Evolutionary conservation across 805 yeast genomes (phyloP).

Genomic region (Teunomyces stri): DNA sequence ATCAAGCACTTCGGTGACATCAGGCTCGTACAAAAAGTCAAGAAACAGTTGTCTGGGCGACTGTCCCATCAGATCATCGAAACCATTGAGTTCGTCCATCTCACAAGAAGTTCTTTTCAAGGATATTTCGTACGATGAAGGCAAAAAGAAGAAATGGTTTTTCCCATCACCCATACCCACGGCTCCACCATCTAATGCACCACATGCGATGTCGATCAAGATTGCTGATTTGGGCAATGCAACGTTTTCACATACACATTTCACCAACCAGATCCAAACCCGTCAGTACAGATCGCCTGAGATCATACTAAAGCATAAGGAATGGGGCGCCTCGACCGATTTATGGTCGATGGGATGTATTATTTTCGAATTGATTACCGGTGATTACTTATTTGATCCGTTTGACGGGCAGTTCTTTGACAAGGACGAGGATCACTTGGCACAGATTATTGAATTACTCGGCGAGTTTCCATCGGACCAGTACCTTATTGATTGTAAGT

Average conservation of each 20-base stretch:
- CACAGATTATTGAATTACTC: constrained; percentile 57
- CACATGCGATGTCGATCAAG: constrained; percentile 43
- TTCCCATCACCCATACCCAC: not conserved
- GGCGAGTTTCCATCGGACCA: constrained; percentile 41
- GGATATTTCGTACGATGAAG: constrained; percentile 5
- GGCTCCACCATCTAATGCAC: not conserved
- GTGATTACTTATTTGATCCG: constrained; percentile 65
- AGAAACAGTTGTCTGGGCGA: constrained; percentile 10
- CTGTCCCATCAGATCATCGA: constrained; percentile 42
- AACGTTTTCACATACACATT: constrained; percentile 76
- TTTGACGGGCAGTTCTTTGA: constrained; percentile 44
- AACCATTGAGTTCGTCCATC: constrained; percentile 36
- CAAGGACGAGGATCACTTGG: constrained; percentile 62
- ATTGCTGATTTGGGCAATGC: constrained; percentile 95
- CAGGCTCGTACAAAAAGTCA: constrained; percentile 11
- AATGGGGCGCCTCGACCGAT: constrained; percentile 64
- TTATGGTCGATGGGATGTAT: constrained; percentile 61
- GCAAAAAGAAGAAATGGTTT: not conserved
- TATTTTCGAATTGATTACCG: constrained; percentile 57
- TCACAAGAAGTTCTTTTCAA: constrained; percentile 10
- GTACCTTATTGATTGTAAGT: constrained; percentile 39
- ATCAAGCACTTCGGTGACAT: constrained; percentile 5
- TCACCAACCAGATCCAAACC: constrained; percentile 87
- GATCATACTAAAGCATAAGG: constrained; percentile 29
- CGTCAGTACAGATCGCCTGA: constrained; percentile 94